These are phyloP conservation scores for Xylariaceae sp. DNA, from an alignment of 2,329 filamentous ascomycete species.

Conservation along the genomic window DNA sequence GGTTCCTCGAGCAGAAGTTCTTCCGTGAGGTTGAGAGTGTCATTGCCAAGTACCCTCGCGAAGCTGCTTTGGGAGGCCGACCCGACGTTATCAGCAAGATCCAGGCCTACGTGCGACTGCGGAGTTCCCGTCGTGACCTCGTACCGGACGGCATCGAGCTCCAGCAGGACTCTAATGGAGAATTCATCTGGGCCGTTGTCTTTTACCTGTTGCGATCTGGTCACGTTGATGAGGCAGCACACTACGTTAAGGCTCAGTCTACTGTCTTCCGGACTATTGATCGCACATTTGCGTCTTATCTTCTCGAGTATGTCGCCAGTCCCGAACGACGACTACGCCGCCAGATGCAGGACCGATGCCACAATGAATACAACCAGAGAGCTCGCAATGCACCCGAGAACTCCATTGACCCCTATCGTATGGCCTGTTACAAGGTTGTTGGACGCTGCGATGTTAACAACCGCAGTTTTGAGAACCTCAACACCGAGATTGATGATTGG, in stretches of 20 bases:
- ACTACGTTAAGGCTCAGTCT: constrained; percentile 77
- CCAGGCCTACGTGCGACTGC: constrained; percentile 82
- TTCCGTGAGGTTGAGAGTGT: constrained; percentile 69
- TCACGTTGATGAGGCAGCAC: constrained; percentile 74
- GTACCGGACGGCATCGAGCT: constrained; percentile 75
- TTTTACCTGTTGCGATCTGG: constrained; percentile 88
- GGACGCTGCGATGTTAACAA: constrained; percentile 68
- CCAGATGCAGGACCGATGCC: constrained; percentile 80
- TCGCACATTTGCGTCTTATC: constrained; percentile 81
- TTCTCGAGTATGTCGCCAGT: constrained; percentile 75
- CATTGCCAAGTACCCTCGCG: constrained; percentile 76
- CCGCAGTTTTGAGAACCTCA: constrained; percentile 58
- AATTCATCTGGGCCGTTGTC: constrained; percentile 89
- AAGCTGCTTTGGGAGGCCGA: constrained; percentile 83
- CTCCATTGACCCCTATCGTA: constrained; percentile 87
- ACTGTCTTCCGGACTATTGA: constrained; percentile 85
- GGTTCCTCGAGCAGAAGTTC: constrained; percentile 77
- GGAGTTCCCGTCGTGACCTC: constrained; percentile 74
- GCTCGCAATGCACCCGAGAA: constrained; percentile 78
- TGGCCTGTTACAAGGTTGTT: constrained; percentile 97
- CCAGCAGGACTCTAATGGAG: constrained; percentile 65
- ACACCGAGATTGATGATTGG: constrained; percentile 64
- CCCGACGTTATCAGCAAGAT: constrained; percentile 87
- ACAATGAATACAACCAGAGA: constrained; percentile 82
- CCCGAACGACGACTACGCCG: constrained; percentile 71